Evolutionary conservation across 2,329 filamentous ascomycete genomes (phyloP).

Genomic region (Calycina herbarum): DNA sequence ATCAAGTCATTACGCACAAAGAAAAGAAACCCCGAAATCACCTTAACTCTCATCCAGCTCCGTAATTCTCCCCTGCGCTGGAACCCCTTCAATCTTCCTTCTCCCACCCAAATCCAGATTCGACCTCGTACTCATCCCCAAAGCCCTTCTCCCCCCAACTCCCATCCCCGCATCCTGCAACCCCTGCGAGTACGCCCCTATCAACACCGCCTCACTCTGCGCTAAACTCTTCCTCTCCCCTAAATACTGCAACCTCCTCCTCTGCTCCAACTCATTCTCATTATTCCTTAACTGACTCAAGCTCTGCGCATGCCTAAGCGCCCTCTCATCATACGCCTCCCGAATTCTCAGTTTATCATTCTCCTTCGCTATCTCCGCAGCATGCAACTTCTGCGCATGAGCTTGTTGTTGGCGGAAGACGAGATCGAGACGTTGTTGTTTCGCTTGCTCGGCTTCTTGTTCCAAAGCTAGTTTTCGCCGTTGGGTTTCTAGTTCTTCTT

Average conservation of each 20-base stretch:
- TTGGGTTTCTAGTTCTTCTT: constrained; percentile 17
- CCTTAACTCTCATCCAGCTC: not conserved
- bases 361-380: constrained; percentile 21
- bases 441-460: constrained; percentile 25
- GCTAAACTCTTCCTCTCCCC: constrained; percentile 22
- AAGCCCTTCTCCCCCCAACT: constrained; percentile 13
- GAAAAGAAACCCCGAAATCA: too few species aligned
- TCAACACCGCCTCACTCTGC: constrained; percentile 20
- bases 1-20: too few species aligned
- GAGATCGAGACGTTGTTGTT: constrained; percentile 16
- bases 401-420: constrained; percentile 22
- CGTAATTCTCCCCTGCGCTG: not conserved
- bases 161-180: constrained; percentile 12
- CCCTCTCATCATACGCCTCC: constrained; percentile 16
- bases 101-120: constrained; percentile 17
- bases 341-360: constrained; percentile 22
- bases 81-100: constrained; percentile 6
- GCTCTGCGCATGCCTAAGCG: constrained; percentile 19
- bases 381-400: constrained; percentile 21
- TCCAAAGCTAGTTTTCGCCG: constrained; percentile 20
- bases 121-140: constrained; percentile 18
- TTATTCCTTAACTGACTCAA: constrained; percentile 25
- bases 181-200: constrained; percentile 19
- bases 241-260: constrained; percentile 20
- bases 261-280: constrained; percentile 25